These are phyloP conservation scores for Logfia minima DNA, from an alignment of 129 eudicot species.

Conservation along the genomic window DNA sequence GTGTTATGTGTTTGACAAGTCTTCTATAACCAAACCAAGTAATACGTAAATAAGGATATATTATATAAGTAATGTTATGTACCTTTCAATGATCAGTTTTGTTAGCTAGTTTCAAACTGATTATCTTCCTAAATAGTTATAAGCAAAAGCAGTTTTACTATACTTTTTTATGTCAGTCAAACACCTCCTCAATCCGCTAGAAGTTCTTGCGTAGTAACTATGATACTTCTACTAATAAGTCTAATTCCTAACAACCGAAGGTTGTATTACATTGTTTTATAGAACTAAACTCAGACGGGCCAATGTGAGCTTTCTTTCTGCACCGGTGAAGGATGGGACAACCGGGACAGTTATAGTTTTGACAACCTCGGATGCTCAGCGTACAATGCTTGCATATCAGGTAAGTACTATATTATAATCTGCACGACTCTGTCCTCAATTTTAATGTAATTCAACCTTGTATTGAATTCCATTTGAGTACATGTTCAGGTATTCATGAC, in stretches of 20 bases:
- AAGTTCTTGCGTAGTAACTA: background rate
- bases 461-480: background rate
- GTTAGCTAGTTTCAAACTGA: background rate
- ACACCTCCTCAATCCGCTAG: background rate
- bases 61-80: no score
- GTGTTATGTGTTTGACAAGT: background rate
- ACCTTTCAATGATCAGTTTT: background rate
- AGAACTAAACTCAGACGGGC: conserved; percentile 82
- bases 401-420: conserved; percentile 30
- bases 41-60: background rate
- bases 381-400: conserved; percentile 99
- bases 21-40: no score
- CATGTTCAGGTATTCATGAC: conserved; percentile 6
- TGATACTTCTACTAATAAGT: background rate
- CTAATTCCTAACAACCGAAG: conserved; percentile 10
- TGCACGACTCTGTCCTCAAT: conserved; percentile 5
- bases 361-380: conserved; percentile 96
- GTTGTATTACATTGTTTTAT: conserved; percentile 16
- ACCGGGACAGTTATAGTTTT: conserved; percentile 98
- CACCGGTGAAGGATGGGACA: conserved; percentile 91
- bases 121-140: background rate
- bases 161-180: background rate
- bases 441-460: conserved; percentile 2
- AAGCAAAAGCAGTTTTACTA: background rate
- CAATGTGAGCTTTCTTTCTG: conserved; percentile 88